Evolutionary conservation across 208 protist genomes (phyloP).

Genomic region (Trypanosoma melophagium): DNA sequence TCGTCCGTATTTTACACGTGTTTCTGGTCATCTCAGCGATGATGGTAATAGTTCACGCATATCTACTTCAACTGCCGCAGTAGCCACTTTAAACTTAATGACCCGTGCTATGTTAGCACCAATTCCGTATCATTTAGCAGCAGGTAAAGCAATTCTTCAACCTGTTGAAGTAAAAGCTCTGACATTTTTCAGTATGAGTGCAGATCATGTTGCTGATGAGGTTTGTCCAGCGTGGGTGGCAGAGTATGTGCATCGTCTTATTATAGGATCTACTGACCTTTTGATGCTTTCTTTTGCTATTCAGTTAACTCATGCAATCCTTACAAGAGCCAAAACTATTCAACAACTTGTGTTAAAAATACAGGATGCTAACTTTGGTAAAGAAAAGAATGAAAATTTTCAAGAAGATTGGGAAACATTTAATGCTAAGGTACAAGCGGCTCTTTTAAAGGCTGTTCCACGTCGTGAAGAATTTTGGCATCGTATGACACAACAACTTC

Average conservation of each 20-base stretch:
- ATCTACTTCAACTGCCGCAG: conserved; percentile 52
- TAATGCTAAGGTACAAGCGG: conserved; percentile 63
- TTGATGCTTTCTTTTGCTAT: conserved; percentile 74
- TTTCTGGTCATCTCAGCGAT: conserved; percentile 80
- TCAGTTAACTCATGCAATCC: conserved; percentile 79
- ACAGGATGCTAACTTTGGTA: conserved; percentile 30
- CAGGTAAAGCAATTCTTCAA: conserved; percentile 55
- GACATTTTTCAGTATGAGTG: conserved; percentile 80
- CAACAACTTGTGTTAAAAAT: conserved; percentile 49
- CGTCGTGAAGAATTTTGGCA: conserved; percentile 91
- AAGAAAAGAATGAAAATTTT: conserved; percentile 15
- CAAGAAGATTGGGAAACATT: conserved; percentile 62
- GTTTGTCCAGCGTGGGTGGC: conserved; percentile 79
- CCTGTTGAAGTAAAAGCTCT: conserved; percentile 48
- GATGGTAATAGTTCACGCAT: conserved; percentile 44
- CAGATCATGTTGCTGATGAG: conserved; percentile 76
- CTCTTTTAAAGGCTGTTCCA: conserved; percentile 64
- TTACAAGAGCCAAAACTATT: conserved; percentile 70
- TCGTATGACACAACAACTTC: conserved; percentile 88
- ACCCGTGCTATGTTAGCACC: conserved; percentile 77
- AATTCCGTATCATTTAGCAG: conserved; percentile 77
- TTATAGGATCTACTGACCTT: conserved; percentile 80
- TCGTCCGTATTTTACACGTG: conserved; percentile 81
- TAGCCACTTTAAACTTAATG: conserved; percentile 84
- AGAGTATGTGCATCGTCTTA: conserved; percentile 79